Percentiles rank a stretch among this genome's conserved stretches.
Evolutionary conservation across 225 moss, liverwort and hornwort species (phyloP).

Genomic region (Bryum argenteum): DNA sequence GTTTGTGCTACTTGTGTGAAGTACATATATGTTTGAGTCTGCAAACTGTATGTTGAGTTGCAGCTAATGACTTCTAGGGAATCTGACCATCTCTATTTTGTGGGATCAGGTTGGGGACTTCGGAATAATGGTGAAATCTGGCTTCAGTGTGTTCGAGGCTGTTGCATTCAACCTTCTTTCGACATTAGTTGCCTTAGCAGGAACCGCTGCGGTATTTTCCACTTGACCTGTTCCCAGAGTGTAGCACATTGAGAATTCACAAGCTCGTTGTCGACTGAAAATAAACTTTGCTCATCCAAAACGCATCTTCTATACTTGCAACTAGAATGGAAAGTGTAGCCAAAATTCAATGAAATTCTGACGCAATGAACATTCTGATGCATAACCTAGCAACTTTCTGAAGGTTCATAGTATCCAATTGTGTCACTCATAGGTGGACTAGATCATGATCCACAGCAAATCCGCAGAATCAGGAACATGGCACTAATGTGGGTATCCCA

Average conservation of each 20-base stretch:
- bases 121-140: slow-evolving; percentile 87
- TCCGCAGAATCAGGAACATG: no score
- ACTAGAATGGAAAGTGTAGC: no score
- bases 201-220: slow-evolving; percentile 66
- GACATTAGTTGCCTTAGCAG: slow-evolving; percentile 79
- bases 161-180: slow-evolving; percentile 89
- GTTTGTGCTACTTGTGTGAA: slow-evolving; percentile 11
- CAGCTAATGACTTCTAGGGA: slow-evolving; percentile 6
- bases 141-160: slow-evolving; percentile 81
- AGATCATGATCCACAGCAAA: no score
- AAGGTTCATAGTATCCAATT: no score
- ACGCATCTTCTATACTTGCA: no score
- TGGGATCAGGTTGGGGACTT: slow-evolving; percentile 76
- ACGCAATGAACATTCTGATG: no score
- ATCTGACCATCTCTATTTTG: slow-evolving; percentile 12
- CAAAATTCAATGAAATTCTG: no score
- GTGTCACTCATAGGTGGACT: no score
- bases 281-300: no score
- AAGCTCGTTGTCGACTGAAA: neutral
- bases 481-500: neutral
- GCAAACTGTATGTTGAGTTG: slow-evolving; percentile 20
- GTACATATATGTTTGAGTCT: neutral
- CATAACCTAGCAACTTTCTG: no score
- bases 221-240: neutral
- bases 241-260: neutral